Evolutionary conservation across 1,284 basidiomycete species (phyloP).

Genomic region (Mycena sp.): DNA sequence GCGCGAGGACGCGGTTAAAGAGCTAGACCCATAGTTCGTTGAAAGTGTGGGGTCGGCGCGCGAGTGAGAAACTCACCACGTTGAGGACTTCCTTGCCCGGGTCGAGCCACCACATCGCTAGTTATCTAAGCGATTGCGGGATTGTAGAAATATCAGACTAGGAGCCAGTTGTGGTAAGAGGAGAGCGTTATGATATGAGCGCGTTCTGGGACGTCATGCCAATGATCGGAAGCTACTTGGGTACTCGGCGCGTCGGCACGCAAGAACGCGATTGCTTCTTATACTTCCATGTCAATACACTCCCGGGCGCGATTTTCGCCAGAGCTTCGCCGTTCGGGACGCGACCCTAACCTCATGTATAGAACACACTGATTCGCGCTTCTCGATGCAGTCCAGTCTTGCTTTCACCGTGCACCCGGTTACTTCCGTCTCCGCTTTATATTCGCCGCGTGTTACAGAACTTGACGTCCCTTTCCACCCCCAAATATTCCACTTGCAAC

Average conservation of each 20-base stretch:
- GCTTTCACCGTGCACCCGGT: neutral
- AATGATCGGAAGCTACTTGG: neutral
- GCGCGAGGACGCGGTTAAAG: slow-evolving; percentile 93
- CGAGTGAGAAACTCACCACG: slow-evolving; percentile 58
- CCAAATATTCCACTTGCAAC: neutral
- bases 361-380: slow-evolving; percentile 1
- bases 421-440: slow-evolving; percentile 10
- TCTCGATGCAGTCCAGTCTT: neutral
- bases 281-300: neutral
- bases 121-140: too few relatives aligned
- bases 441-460: slow-evolving; percentile 12
- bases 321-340: neutral
- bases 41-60: neutral
- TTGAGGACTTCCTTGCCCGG: slow-evolving; percentile 84
- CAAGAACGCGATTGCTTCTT: neutral
- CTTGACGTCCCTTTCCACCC: neutral
- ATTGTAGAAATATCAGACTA: neutral
- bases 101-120: slow-evolving; percentile 80
- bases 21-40: slow-evolving; percentile 45
- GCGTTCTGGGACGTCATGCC: neutral
- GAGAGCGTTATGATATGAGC: neutral
- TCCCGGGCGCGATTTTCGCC: neutral
- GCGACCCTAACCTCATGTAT: slow-evolving; percentile 8
- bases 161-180: neutral
- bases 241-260: neutral